Evolutionary conservation across 192 early-diverging fungal genomes (phyloP).

Genomic region (Haplosporangium gracile): DNA sequence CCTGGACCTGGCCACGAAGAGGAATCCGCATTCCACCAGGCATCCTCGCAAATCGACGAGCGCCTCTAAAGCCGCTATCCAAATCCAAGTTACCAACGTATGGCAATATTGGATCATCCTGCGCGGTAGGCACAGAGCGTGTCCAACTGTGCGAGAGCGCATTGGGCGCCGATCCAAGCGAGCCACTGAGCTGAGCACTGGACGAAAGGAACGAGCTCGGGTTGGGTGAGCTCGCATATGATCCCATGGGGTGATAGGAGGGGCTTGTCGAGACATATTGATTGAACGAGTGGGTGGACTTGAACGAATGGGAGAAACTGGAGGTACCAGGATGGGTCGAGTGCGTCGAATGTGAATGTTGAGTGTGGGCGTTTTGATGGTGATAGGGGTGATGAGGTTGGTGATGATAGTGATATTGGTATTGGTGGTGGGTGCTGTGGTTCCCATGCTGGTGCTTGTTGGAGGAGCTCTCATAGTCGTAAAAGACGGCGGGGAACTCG

Average conservation of each 20-base stretch:
- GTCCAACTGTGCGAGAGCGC: conserved; percentile 13
- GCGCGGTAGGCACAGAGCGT: conserved; percentile 20
- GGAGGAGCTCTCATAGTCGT: conserved; percentile 65
- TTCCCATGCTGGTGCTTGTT: conserved; percentile 11
- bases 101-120: conserved; percentile 70
- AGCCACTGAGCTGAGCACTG: neutral
- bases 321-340: neutral
- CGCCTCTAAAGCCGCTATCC: conserved; percentile 60
- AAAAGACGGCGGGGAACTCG: conserved; percentile 82
- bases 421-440: conserved; percentile 12
- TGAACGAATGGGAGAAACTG: conserved; percentile 6
- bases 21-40: conserved; percentile 77
- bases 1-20: conserved; percentile 79
- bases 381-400: neutral
- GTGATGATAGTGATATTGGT: conserved; percentile 24
- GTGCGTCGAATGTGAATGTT: neutral
- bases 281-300: conserved; percentile 12
- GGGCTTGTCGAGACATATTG: conserved; percentile 23
- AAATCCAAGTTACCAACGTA: conserved; percentile 85
- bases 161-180: conserved; percentile 14
- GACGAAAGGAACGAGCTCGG: conserved; percentile 5
- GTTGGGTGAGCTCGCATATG: conserved; percentile 35
- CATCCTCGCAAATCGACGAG: conserved; percentile 52
- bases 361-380: neutral
- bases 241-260: conserved; percentile 28